A percentile compares a stretch with the other conserved stretches of the same genome.
These are phyloP conservation scores for Rauvolfia tetraphylla DNA, from an alignment of 257 asterid species.

Conservation along the genomic window DNA sequence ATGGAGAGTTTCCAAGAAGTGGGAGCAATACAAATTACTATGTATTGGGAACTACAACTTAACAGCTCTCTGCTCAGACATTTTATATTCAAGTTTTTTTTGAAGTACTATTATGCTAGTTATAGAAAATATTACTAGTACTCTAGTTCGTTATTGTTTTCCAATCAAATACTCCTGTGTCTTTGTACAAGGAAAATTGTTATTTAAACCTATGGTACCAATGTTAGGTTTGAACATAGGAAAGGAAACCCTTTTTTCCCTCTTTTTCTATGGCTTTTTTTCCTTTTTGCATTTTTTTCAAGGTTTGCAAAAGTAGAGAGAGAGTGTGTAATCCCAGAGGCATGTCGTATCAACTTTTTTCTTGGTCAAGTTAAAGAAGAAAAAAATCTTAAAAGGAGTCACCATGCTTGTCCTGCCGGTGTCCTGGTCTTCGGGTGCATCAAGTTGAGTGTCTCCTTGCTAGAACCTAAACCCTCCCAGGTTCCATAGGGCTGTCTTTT, in stretches of 20 bases:
- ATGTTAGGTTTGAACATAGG: conserved; percentile 20
- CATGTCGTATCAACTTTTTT: conserved; percentile 37
- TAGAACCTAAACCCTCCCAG: conserved; percentile 11
- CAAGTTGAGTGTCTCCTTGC: conserved; percentile 24
- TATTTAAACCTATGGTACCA: conserved; percentile 29
- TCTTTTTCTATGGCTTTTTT: neutral
- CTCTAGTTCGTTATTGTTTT: too few species aligned
- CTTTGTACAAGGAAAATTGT: too few species aligned
- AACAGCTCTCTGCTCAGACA: neutral
- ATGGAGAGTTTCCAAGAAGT: conserved; percentile 10
- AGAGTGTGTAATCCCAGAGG: conserved; percentile 36
- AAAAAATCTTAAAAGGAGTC: conserved; percentile 7
- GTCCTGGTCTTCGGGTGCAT: conserved; percentile 16
- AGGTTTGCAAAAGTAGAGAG: neutral
- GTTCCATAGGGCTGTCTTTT: conserved; percentile 21
- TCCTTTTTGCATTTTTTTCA: neutral
- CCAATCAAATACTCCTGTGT: too few species aligned
- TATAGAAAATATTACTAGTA: too few species aligned
- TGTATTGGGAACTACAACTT: conserved; percentile 16
- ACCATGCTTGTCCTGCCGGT: conserved; percentile 27
- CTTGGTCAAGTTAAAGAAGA: conserved; percentile 28
- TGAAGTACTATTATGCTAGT: too few species aligned
- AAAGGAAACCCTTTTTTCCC: neutral
- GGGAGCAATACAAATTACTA: too few species aligned
- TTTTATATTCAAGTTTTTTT: too few species aligned